Evolutionary conservation across 2,329 filamentous ascomycete genomes (phyloP), one percentile per base, ranked within the genome.

Genomic region (Thermothelomyces thermophilus): DNA sequence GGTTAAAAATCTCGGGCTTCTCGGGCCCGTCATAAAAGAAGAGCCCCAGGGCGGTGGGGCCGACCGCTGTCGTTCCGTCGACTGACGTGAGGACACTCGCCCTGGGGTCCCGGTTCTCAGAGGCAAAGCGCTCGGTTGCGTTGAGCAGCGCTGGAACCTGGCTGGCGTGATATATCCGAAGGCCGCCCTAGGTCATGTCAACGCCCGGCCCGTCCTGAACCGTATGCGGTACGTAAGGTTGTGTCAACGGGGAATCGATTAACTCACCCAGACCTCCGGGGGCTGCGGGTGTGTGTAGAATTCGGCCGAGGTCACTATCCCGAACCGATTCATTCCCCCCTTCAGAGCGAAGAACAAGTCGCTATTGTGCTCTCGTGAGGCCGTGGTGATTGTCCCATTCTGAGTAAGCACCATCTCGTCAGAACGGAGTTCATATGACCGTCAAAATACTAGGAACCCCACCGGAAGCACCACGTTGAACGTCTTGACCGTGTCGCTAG

Each of bases 11-110:
- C 13, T 44, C 31, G 3, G 61, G 60, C 28, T 58, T 58, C 5
- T 50, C 41, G 0, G 63, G 61, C 3, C 63, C 63, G 41, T 65
- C 63, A 46, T 65, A 59, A 51, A 65, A 65, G 30, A 59, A 52
- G 3, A 64, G 41, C 2, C 57, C 51, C 13, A 60, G 30, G 2
- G 55, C 49, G 1, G 26, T 41, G 13, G 51, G 39, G 0, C 54
- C 58, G 0, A 51, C n/a, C 1, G 50, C 20, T n/a, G 1, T 39
- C 20, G 6, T n/a, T n/a, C 48, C 59, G 10, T 60, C 56, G 0
- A 65, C 41, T 1, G 62, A 63, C 11, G 60, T 50, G 45, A 67
- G 64, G 11, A 66, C 30, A 11, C 60, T 53, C 0, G 64, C 58
- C 40, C 61, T 62, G 2, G 60, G 56, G 40, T 67, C 62, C 0